Base-by-base conservation (phyloP, 371 early-diverging fungal genomes). In the Gilbertella persicaria region DNA sequence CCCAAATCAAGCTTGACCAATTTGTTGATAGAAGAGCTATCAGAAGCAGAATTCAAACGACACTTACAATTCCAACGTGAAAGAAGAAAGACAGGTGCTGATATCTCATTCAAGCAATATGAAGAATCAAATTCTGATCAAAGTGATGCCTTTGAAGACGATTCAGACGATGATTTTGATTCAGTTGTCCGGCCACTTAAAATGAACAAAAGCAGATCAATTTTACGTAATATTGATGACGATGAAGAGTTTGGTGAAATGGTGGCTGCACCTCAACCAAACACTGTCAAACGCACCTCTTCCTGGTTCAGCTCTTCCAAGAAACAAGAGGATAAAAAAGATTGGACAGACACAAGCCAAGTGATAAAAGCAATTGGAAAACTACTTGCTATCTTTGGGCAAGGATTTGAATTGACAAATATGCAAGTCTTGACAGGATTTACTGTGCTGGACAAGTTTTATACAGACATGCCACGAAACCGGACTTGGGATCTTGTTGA, bases 371-470 rank as follows among this genome's bases (percentile, higher is more conserved):
- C 82, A 5, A 79, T 87, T 23, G 68, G 72, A 38, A 69, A 85
- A 28, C 44, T 88, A 25, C 71, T 75, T 5, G 66, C 77, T 10
- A 73, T 84, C 12, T 88, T 85, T 63, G 82, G 84, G 9, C 91
- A 92, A 70, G 93, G 93, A n/a, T 85, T 92, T 42, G 93, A 89
- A 56, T 62, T 90, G 55, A 80, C 86, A 2, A 77, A 87, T 45
- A 61, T 87, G n/a, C 89, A 91, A 57, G 75, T 92, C n/a, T 50
- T 91, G 30, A 79, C 82, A 0, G 91, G 87, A 0, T 79, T 90
- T 25, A 66, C 86, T 4, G 77, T 89, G 4, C 49, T 89, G 9
- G 86, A 86, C 50, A 78, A 80, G 37, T 89, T 73, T 45, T 84
- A 85, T 50, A 58, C 55, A 3, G 71, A 82, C 17, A 40, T 75